Base-by-base conservation (phyloP, 73 alveolate genomes). In the Uronychia binucleata region DNA sequence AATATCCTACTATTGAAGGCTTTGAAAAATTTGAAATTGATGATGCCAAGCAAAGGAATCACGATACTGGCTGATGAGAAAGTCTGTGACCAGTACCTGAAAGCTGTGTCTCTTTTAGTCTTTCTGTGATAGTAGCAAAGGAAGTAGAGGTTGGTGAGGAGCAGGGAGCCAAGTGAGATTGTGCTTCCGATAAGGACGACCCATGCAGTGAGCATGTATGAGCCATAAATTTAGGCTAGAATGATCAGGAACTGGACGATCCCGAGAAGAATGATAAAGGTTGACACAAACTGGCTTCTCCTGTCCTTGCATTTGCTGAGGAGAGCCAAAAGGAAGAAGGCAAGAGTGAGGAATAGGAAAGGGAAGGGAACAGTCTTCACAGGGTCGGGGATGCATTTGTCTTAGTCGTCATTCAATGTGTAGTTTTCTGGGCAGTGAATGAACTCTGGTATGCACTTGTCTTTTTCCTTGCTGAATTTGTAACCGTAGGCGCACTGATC, bases 401-500 rank as follows among this genome's bases (percentile, higher is more conserved):
- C 86, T 59, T 75, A 84, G 26, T 80, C 91, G 1, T 0, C 34
- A 79, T 89, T 84, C 30, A 89, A 34, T 28, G 31, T 59, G 33
- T 75, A 78, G 11, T 90, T 90, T 30, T 89, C 78, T 1, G 74
- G 85, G 34, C 95, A 90, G 5, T 79, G 35, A 33, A 84, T 30
- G 0, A 59, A 77, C 27, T 89, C 57, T 31, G 89, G 86, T 27
- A 33, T 75, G 79, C 95, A 90, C 26, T 75, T 76, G 28, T 85
- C 80, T 28, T 92, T 92, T 1, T 33, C n/a, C 29, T 80, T 79
- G 80, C 85, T 87, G 27, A 85, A 75, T 58, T 74, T 35, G 46
- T 90, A 80, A 26, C 95, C 95, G 31, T 82, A 85, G 8, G 95
- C 91, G 35, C 95, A 90, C 58, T 80, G 58, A 29, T 85, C 83